Conservation (phyloP, 257 asterid genomes). For the Penstemon newberryi region DNA sequence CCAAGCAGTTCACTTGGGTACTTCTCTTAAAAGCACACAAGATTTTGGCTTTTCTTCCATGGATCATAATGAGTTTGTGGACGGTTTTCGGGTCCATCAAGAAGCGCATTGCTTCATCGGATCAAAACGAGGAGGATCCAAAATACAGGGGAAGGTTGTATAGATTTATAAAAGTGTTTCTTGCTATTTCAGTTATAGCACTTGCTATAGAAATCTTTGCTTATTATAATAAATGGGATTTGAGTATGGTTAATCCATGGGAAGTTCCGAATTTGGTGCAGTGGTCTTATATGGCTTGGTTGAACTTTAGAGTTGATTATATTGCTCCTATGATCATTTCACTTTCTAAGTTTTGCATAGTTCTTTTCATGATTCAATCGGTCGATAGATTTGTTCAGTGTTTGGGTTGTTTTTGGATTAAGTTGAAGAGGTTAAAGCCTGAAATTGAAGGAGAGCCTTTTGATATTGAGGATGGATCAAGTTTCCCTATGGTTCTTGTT, state of each 20-base stretch:
- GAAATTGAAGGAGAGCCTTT: conserved; percentile 39
- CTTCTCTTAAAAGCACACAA: conserved; percentile 66
- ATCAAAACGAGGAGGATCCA: conserved; percentile 67
- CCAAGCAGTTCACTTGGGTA: conserved; percentile 69
- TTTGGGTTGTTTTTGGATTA: conserved; percentile 83
- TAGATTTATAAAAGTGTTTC: conserved; percentile 66
- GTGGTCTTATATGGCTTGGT: conserved; percentile 73
- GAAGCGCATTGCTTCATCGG: conserved; percentile 74
- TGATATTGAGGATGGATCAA: conserved; percentile 67
- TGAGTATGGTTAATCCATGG: conserved; percentile 63
- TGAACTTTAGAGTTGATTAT: conserved; percentile 68
- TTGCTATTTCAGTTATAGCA: conserved; percentile 62
- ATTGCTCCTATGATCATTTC: conserved; percentile 58
- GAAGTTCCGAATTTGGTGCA: conserved; percentile 69
- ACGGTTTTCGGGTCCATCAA: conserved; percentile 48
- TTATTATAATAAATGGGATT: conserved; percentile 68
- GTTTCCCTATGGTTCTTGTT: conserved; percentile 83
- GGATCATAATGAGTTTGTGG: conserved; percentile 45
- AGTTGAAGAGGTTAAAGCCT: conserved; percentile 62
- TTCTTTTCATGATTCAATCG: conserved; percentile 82
- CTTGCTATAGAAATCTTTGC: conserved; percentile 64
- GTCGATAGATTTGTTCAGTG: conserved; percentile 67
- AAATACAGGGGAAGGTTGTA: conserved; percentile 66
- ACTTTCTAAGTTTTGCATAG: conserved; percentile 72
- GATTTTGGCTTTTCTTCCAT: conserved; percentile 57